Percentiles rank a stretch among this genome's conserved stretches.
These are phyloP conservation scores for Paraphaeosphaeria minitans DNA, from an alignment of 2,329 filamentous ascomycete species.

Conservation along the genomic window DNA sequence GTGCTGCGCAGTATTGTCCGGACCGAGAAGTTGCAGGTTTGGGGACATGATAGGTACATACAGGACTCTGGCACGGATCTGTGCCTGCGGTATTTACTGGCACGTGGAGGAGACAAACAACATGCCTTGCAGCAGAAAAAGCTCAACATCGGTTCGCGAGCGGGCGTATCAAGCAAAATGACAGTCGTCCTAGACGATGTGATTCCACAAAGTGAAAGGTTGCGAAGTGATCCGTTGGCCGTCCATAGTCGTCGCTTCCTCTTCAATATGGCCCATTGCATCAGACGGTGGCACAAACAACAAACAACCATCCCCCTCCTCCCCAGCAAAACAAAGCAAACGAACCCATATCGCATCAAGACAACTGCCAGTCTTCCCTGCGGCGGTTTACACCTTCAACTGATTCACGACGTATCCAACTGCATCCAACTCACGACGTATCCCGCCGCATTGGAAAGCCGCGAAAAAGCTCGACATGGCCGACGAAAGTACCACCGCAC, in stretches of 20 bases:
- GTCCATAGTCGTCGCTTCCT: neutral
- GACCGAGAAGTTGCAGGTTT: too few relatives aligned
- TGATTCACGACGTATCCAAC: neutral
- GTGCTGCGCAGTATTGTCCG: too few relatives aligned
- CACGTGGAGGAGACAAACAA: neutral
- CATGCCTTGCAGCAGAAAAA: neutral
- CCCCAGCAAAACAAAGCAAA: neutral
- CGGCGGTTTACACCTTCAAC: too few relatives aligned
- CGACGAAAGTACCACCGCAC: neutral
- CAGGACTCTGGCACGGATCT: too few relatives aligned
- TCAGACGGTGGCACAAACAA: neutral
- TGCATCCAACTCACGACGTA: neutral
- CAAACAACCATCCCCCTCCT: neutral
- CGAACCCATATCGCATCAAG: neutral
- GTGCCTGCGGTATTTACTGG: neutral
- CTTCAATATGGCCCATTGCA: neutral
- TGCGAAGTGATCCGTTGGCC: neutral
- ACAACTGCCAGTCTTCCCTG: too few relatives aligned
- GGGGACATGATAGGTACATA: too few relatives aligned
- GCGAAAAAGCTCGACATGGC: slow-evolving; percentile 15
- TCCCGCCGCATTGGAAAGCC: neutral
- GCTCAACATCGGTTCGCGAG: neutral
- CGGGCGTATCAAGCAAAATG: too few relatives aligned
- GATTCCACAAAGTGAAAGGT: neutral
- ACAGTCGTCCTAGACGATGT: neutral